These are phyloP conservation scores for Talaromyces funiculosus DNA, from an alignment of 2,329 filamentous ascomycete species.

Conservation along the genomic window DNA sequence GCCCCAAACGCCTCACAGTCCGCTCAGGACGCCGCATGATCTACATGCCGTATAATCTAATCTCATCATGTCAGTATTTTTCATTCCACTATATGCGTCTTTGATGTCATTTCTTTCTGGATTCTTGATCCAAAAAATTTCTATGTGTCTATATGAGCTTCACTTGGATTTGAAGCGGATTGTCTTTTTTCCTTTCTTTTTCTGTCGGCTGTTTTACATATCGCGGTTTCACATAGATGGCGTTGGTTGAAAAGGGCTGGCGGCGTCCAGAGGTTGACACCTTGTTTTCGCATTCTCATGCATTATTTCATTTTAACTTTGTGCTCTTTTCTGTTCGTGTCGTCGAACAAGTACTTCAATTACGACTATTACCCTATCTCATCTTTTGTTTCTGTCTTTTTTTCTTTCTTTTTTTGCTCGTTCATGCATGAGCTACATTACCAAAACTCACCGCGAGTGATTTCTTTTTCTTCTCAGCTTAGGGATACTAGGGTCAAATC, in stretches of 20 bases:
- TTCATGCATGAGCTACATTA: not conserved
- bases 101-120: constrained; percentile 16
- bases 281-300: constrained; percentile 8
- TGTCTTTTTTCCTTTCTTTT: constrained; percentile 20
- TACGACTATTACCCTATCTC: not conserved
- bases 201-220: constrained; percentile 21
- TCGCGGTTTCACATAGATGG: constrained; percentile 31
- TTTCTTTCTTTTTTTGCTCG: not conserved
- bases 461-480: not conserved
- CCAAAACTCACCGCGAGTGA: not conserved
- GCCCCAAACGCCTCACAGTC: constrained; percentile 26
- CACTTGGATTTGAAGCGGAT: constrained; percentile 1
- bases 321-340: constrained; percentile 6
- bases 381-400: not conserved
- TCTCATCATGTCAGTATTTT: constrained; percentile 24
- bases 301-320: constrained; percentile 2
- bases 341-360: not conserved
- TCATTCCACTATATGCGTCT: constrained; percentile 23
- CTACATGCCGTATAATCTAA: constrained; percentile 27
- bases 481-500: not conserved
- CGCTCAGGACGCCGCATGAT: constrained; percentile 30
- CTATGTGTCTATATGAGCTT: constrained; percentile 30
- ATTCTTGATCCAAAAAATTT: constrained; percentile 12
- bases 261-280: constrained; percentile 22
- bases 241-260: constrained; percentile 30